Conservation (phyloP, 495 filamentous ascomycete genomes). For the Penicillium riverlandense region DNA sequence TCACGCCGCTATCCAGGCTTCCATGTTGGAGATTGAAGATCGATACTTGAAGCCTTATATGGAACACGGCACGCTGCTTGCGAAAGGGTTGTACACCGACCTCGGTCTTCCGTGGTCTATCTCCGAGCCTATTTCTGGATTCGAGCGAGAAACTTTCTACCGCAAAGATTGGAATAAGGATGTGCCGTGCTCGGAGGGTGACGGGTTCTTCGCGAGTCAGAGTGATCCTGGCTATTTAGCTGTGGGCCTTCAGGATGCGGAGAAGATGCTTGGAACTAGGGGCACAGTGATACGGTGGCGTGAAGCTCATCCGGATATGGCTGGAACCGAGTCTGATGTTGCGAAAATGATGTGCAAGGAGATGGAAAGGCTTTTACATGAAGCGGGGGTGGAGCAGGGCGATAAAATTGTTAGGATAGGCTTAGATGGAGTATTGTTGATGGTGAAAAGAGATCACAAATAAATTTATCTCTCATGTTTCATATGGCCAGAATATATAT, state of each 20-base stretch:
- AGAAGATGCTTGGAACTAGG: slow-evolving; percentile 25
- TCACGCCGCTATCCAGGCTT: slow-evolving; percentile 17
- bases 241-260: slow-evolving; percentile 21
- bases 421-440: slow-evolving; percentile 6
- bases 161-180: slow-evolving; percentile 36
- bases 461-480: no score
- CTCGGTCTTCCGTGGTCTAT: slow-evolving; percentile 44
- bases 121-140: slow-evolving; percentile 26
- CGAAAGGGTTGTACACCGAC: slow-evolving; percentile 27
- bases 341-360: slow-evolving; percentile 11
- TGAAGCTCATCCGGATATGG: slow-evolving; percentile 32
- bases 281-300: slow-evolving; percentile 45
- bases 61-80: slow-evolving; percentile 26
- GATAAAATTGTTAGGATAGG: slow-evolving; percentile 8
- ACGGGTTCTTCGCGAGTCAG: slow-evolving; percentile 8
- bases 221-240: slow-evolving; percentile 9
- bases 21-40: slow-evolving; percentile 22
- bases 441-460: slow-evolving; percentile 8
- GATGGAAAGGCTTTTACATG: slow-evolving; percentile 14
- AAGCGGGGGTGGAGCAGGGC: slow-evolving; percentile 14
- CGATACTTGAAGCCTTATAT: slow-evolving; percentile 27
- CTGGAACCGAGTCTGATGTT: slow-evolving; percentile 19
- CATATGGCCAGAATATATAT: neutral
- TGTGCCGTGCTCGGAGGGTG: slow-evolving; percentile 9
- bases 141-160: slow-evolving; percentile 25